These are phyloP conservation scores for Trichoderma citrinoviride DNA, from an alignment of 2,329 filamentous ascomycete species.

Conservation along the genomic window DNA sequence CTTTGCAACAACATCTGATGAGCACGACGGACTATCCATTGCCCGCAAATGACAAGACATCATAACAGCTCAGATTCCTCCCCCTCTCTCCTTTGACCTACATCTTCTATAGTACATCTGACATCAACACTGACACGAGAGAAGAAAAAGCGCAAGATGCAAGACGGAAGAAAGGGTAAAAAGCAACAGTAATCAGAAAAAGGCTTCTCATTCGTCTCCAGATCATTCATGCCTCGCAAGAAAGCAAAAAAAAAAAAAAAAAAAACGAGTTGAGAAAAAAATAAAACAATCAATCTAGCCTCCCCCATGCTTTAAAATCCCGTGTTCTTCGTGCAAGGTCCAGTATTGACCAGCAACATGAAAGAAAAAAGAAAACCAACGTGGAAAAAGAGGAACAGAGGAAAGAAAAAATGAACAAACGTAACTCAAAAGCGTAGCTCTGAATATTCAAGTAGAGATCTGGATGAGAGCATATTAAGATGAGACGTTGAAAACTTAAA, in stretches of 20 bases:
- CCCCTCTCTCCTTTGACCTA: neutral
- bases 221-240: neutral
- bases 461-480: constrained; percentile 4
- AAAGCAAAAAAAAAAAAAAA: too few relatives aligned
- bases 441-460: neutral
- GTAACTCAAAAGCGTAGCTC: neutral
- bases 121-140: neutral
- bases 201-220: constrained; percentile 3
- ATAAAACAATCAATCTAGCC: constrained; percentile 1
- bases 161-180: neutral
- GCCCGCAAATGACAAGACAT: neutral
- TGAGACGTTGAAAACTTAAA: neutral
- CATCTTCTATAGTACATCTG: constrained; percentile 24
- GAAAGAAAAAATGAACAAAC: neutral
- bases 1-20: neutral
- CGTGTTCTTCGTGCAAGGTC: constrained; percentile 3
- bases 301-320: neutral
- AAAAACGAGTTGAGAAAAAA: too few relatives aligned
- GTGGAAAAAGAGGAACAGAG: neutral
- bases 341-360: neutral
- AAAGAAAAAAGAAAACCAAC: neutral
- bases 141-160: neutral
- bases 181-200: neutral
- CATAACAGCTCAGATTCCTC: neutral
- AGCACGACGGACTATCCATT: neutral